These are phyloP conservation scores for Yamagishiella unicocca DNA, from an alignment of 139 green algal species.

Conservation along the genomic window DNA sequence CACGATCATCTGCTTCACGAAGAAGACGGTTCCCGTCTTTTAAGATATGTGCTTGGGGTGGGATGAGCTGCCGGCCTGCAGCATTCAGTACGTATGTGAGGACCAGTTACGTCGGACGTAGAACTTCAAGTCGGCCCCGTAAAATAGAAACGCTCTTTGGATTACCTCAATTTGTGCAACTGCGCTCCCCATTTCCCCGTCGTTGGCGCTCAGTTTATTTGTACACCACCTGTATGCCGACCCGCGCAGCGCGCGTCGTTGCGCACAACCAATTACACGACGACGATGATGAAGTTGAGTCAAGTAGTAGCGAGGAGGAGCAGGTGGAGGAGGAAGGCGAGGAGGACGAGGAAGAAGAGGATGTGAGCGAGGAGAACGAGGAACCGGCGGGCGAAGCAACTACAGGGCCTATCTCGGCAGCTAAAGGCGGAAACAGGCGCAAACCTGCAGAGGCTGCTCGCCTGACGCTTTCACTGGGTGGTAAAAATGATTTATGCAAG, in stretches of 20 bases:
- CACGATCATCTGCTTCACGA: too few relatives aligned
- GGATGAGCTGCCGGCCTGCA: too few relatives aligned
- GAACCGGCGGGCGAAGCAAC: neutral
- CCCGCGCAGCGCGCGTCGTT: neutral
- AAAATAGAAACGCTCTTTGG: too few relatives aligned
- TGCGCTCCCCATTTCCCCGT: too few relatives aligned
- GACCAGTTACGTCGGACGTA: too few relatives aligned
- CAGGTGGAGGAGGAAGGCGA: neutral
- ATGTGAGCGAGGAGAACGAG: neutral
- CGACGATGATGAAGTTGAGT: neutral
- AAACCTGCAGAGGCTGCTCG: neutral
- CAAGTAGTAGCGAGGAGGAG: slow-evolving; percentile 5
- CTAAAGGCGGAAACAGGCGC: neutral
- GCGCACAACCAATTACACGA: neutral
- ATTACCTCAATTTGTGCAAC: too few relatives aligned
- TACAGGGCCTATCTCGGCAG: neutral
- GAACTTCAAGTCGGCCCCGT: too few relatives aligned
- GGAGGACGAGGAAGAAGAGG: neutral
- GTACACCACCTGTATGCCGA: neutral
- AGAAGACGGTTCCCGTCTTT: too few relatives aligned
- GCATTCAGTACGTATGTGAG: too few relatives aligned
- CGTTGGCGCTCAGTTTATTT: too few relatives aligned
- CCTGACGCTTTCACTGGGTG: neutral
- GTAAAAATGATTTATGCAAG: slow-evolving; percentile 41
- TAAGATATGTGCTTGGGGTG: too few relatives aligned